A percentile compares a stretch with the other conserved stretches of the same genome.
phyloP scores from a whole-genome alignment of 768 basidiomycete species.

The Xerocomellus amylosporus region DNA sequence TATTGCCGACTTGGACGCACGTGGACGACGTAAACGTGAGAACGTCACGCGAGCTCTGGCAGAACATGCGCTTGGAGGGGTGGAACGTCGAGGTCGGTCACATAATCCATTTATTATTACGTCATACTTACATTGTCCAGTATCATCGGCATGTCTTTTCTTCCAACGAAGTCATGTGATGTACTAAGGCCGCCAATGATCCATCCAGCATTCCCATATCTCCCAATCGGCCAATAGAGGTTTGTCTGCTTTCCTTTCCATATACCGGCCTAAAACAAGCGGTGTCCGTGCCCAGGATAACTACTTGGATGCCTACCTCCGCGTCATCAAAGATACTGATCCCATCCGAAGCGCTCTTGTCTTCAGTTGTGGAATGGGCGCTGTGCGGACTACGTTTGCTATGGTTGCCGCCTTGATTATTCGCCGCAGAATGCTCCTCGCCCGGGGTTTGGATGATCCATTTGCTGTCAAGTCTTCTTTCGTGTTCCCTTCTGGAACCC shows the following conservation, averaged over 20 bases:
- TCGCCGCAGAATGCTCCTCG: conserved; percentile 67
- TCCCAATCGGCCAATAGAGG: conserved; percentile 88
- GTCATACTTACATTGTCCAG: conserved; percentile 34
- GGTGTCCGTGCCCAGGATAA: conserved; percentile 57
- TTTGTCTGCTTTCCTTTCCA: conserved; percentile 27
- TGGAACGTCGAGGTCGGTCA: conserved; percentile 82
- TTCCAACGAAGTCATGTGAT: background rate
- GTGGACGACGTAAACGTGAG: conserved; percentile 82
- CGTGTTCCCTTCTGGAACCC: conserved; percentile 4
- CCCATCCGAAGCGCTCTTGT: conserved; percentile 81
- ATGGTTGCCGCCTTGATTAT: conserved; percentile 94
- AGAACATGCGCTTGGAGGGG: conserved; percentile 69
- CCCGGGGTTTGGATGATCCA: conserved; percentile 71
- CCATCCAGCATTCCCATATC: conserved; percentile 83
- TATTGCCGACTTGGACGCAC: conserved; percentile 91
- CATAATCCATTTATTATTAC: background rate
- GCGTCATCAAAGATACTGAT: conserved; percentile 74
- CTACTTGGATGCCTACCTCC: conserved; percentile 91
- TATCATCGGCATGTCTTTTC: conserved; percentile 64
- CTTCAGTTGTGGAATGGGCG: conserved; percentile 97
- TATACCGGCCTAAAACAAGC: background rate
- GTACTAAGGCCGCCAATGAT: conserved; percentile 13
- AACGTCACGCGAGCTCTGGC: conserved; percentile 87
- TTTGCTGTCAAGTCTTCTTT: conserved; percentile 48
- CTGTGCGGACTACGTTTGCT: conserved; percentile 92